Evolutionary conservation across 1,284 basidiomycete species (phyloP).

Genomic region (Amylostereum areolatum): DNA sequence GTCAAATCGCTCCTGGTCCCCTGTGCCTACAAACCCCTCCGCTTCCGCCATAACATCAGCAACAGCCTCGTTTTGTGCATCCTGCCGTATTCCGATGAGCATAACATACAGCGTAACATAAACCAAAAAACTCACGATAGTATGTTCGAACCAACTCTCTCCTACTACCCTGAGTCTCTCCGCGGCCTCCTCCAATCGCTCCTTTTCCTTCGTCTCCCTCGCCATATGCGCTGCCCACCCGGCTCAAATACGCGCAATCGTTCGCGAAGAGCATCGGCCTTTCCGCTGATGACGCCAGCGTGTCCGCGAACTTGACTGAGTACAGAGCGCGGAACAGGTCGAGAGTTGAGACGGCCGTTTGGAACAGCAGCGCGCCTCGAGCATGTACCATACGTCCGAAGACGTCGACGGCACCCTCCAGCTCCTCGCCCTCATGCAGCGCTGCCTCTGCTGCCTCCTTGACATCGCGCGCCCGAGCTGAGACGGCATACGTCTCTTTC

Average conservation of each 20-base stretch:
- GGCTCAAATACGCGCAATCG: conserved; percentile 70
- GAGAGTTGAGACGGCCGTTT: conserved; percentile 62
- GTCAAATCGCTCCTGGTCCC: conserved; percentile 72
- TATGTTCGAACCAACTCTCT: conserved; percentile 63
- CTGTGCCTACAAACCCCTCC: conserved; percentile 68
- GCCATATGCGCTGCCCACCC: conserved; percentile 39
- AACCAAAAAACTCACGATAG: conserved; percentile 44
- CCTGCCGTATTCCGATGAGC: conserved; percentile 22
- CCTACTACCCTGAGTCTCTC: conserved; percentile 45
- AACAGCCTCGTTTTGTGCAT: conserved; percentile 36
- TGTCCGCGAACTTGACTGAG: conserved; percentile 59
- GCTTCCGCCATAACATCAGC: conserved; percentile 52
- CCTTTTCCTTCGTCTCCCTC: conserved; percentile 24
- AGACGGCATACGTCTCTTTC: conserved; percentile 55
- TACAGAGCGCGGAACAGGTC: conserved; percentile 82
- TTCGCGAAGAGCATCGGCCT: conserved; percentile 81
- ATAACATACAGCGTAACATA: background rate
- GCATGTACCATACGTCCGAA: conserved; percentile 19
- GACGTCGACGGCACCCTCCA: conserved; percentile 37
- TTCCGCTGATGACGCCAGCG: conserved; percentile 49
- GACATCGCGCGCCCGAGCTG: conserved; percentile 49
- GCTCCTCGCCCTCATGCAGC: conserved; percentile 52
- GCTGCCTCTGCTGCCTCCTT: conserved; percentile 53
- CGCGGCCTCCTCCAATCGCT: conserved; percentile 44
- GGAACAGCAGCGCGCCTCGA: conserved; percentile 46